Conservation (phyloP, 2,329 filamentous ascomycete species). For the Alternaria dauci region DNA sequence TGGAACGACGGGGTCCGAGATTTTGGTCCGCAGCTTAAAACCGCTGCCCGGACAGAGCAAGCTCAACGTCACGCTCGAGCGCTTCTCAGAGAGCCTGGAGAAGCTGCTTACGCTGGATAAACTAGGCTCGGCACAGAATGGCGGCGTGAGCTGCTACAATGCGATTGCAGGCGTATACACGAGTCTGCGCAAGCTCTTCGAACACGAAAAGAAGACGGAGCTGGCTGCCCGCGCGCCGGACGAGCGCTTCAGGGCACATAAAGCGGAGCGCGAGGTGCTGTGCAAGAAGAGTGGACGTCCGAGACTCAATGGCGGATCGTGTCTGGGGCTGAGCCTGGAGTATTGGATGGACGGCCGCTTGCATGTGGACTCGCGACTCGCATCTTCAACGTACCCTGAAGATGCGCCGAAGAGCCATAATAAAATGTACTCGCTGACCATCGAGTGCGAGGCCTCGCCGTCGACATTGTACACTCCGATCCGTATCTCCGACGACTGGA, state of each 20-base stretch:
- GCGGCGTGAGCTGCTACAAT: conserved; percentile 75
- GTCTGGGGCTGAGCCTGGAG: conserved; percentile 74
- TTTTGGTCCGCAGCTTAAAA: conserved; percentile 71
- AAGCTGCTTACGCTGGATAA: conserved; percentile 74
- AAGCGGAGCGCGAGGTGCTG: conserved; percentile 66
- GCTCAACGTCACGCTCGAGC: conserved; percentile 73
- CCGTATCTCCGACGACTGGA: conserved; percentile 77
- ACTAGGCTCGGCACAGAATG: conserved; percentile 69
- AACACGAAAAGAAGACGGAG: conserved; percentile 69
- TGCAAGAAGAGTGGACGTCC: conserved; percentile 76
- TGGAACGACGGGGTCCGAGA: conserved; percentile 64
- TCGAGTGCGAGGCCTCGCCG: conserved; percentile 67
- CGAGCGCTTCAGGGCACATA: conserved; percentile 56
- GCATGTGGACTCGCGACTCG: conserved; percentile 46
- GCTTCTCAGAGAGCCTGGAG: conserved; percentile 76
- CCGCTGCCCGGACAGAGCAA: conserved; percentile 67
- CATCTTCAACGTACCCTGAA: conserved; percentile 32
- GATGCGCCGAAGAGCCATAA: conserved; percentile 54
- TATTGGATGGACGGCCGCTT: conserved; percentile 75
- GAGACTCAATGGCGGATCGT: conserved; percentile 72
- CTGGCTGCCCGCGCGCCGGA: conserved; percentile 40
- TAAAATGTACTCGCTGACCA: conserved; percentile 70
- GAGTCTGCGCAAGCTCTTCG: conserved; percentile 73
- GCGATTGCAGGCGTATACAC: conserved; percentile 77
- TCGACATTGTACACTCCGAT: conserved; percentile 65